Evolutionary conservation across 1,284 basidiomycete genomes (phyloP), one percentile per base, ranked within the genome.

Genomic region (Takashimella koratensis): DNA sequence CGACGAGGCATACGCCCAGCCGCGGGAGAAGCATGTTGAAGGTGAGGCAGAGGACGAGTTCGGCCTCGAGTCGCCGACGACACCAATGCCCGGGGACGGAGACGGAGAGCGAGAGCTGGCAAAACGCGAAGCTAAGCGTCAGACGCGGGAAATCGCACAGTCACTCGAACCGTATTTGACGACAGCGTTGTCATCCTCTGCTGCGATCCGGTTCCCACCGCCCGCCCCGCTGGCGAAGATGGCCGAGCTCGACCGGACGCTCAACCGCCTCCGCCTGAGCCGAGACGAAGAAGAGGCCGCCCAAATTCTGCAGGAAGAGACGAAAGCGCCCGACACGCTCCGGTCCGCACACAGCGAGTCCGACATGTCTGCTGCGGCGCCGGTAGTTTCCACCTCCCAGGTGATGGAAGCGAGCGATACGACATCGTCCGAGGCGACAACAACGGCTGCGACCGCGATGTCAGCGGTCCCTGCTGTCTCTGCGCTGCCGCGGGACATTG

Each of bases 171-270:
- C 89, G 0, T 98, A 95, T 70, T 78, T 82, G 58, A 83, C 79
- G 55, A 93, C 88, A 0, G 89, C 91, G 62, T 87, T 96, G 22
- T 95, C 91, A 1, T 88, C 91, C 27, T 95, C 91, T 5, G 87
- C 92, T 0, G 90, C 90, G 0, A 79, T 97, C 40, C 84, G 88
- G 11, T 93, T 95, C 70, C 87, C 86, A 12, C 92, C 93, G 13
- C 94, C 94, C 1, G 86, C 88, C 64, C 87, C 91, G 2, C 83
- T 98, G 27, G 80, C 83, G 3, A 82, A 82, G 55, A 93, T 97
- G 89, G 88, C 88, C 63, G 84, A 90, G 60, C 78, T 95, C 8
- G 90, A 95, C 63, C 82, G 86, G 25, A 81, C 84, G 53, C 80
- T 95, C 19, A 77, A 81, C 24, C 79, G 79, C 41, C 81, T 86